Conservation (phyloP, 164 flowering plant genomes). For the Tinospora cordifolia region DNA sequence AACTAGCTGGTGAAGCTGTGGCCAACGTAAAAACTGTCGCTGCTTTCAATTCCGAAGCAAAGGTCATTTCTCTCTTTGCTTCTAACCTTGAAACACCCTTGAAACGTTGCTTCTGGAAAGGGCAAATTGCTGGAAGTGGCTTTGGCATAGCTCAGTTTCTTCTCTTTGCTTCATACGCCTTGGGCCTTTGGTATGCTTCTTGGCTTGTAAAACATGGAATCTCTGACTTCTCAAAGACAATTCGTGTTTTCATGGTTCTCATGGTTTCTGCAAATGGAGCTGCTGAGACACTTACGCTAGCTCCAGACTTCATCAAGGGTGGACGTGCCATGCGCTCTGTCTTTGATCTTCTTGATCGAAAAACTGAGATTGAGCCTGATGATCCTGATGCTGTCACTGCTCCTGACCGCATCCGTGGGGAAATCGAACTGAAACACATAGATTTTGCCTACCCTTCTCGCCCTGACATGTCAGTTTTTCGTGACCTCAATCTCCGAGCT, state of each 20-base stretch:
- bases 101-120: slow-evolving; percentile 84
- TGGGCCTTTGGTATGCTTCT: slow-evolving; percentile 96
- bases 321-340: slow-evolving; percentile 97
- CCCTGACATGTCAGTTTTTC: slow-evolving; percentile 67
- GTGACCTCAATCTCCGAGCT: slow-evolving; percentile 75
- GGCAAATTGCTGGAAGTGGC: slow-evolving; percentile 93
- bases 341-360: slow-evolving; percentile 84
- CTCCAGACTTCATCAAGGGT: slow-evolving; percentile 95
- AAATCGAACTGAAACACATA: slow-evolving; percentile 81
- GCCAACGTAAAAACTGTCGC: slow-evolving; percentile 89
- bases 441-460: slow-evolving; percentile 89
- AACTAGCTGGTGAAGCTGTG: slow-evolving; percentile 95
- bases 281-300: slow-evolving; percentile 93
- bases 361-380: slow-evolving; percentile 91
- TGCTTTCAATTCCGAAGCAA: slow-evolving; percentile 87
- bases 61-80: slow-evolving; percentile 70
- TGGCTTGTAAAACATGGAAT: slow-evolving; percentile 96
- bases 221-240: slow-evolving; percentile 93
- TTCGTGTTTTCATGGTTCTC: slow-evolving; percentile 95
- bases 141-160: slow-evolving; percentile 84
- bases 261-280: slow-evolving; percentile 99
- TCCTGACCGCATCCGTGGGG: slow-evolving; percentile 79
- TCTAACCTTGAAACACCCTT: slow-evolving; percentile 56
- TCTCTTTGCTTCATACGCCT: slow-evolving; percentile 87
- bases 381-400: slow-evolving; percentile 55